Percentiles rank a stretch among this genome's conserved stretches.
Conservation (phyloP, 2,329 filamentous ascomycete genomes). For the Mycogone perniciosa region DNA sequence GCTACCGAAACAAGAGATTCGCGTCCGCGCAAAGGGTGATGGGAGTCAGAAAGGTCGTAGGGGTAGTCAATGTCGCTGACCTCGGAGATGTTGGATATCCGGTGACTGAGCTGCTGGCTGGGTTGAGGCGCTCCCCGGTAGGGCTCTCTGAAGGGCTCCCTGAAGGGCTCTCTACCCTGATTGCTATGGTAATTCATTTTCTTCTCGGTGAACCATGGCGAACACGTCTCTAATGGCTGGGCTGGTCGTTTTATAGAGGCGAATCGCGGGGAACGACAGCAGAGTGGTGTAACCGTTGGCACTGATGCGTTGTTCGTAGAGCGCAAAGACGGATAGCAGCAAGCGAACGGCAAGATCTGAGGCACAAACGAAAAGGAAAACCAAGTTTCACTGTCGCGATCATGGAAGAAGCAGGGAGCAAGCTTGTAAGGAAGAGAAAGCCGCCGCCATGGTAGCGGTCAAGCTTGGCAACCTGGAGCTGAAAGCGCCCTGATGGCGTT, state of each 20-base stretch:
- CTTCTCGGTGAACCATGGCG: slow-evolving; percentile 19
- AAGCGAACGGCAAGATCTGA: not conserved
- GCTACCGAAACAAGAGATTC: slow-evolving; percentile 17
- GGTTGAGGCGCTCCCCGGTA: slow-evolving; percentile 8
- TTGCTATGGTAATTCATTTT: slow-evolving; percentile 28
- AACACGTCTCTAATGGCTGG: not conserved
- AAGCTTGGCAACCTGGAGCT: no score
- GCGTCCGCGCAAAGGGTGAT: slow-evolving; percentile 23
- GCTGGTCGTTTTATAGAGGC: not conserved
- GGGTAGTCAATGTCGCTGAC: slow-evolving; percentile 23
- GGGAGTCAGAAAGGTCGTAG: slow-evolving; percentile 20
- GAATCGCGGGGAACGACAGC: not conserved
- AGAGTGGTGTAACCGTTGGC: not conserved
- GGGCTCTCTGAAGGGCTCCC: slow-evolving; percentile 14
- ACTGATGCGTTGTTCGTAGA: not conserved
- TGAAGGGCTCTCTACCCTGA: slow-evolving; percentile 24
- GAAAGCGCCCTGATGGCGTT: no score
- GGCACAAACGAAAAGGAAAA: no score
- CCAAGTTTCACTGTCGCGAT: no score
- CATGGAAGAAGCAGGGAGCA: no score
- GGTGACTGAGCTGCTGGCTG: slow-evolving; percentile 22
- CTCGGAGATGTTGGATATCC: slow-evolving; percentile 30
- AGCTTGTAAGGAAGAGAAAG: no score
- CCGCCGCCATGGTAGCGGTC: no score
- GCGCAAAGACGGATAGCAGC: not conserved